Evolutionary conservation across 345 rosid species (phyloP).

Genomic region (Gossypium raimondii): DNA sequence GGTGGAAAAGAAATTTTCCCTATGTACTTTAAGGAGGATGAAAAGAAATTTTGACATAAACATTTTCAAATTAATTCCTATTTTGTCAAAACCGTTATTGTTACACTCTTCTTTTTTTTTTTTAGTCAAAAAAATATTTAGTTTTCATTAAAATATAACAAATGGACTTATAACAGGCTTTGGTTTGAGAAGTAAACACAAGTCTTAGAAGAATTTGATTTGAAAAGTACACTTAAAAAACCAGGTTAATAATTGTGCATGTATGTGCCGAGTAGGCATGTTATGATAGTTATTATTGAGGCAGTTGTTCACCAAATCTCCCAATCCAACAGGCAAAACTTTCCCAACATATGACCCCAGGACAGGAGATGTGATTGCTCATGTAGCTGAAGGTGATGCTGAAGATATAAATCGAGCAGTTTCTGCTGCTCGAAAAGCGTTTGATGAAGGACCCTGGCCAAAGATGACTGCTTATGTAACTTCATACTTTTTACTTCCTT

Average conservation of each 20-base stretch:
- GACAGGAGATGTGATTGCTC: constrained; percentile 78
- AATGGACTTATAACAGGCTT: too few species aligned
- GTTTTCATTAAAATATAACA: too few species aligned
- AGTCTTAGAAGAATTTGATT: too few species aligned
- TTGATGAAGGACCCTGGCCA: constrained; percentile 98
- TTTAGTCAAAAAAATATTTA: too few species aligned
- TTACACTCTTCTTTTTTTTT: too few species aligned
- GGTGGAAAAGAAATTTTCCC: too few species aligned
- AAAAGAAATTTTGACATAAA: too few species aligned
- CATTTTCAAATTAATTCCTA: too few species aligned
- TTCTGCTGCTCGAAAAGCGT: constrained; percentile 89
- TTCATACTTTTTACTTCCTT: not conserved
- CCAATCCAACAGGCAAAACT: constrained; percentile 44
- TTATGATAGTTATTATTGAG: not conserved
- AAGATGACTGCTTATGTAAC: constrained; percentile 81
- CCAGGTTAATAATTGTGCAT: not conserved
- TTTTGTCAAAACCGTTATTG: too few species aligned
- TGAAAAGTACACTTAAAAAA: too few species aligned
- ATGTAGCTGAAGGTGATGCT: constrained; percentile 88
- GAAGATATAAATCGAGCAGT: constrained; percentile 91
- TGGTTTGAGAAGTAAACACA: too few species aligned
- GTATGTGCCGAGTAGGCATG: not conserved
- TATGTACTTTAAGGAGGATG: too few species aligned
- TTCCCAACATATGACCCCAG: constrained; percentile 89
- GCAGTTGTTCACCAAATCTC: not conserved